Base-by-base conservation (phyloP, 2,329 filamentous ascomycete genomes). In the Penicillium sp. region DNA sequence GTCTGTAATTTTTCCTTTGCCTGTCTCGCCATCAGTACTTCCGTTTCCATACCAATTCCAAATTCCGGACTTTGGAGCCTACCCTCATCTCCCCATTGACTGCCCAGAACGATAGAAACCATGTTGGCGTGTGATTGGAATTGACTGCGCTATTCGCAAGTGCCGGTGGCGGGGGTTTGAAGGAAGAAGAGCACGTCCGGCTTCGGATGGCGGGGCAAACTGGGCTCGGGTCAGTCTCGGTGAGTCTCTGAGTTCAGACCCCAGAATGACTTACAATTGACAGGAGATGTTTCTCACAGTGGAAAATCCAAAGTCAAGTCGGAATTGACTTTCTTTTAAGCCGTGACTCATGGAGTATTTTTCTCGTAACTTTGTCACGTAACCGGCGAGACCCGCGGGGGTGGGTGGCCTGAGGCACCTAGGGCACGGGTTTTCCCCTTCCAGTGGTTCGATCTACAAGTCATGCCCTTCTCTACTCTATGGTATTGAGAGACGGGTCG, bases 71-170 rank as follows among this genome's bases (percentile, higher is more conserved):
- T 24, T 42, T 13, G 24, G 26, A 29, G 47, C 64, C 46, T 50
- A 72, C 75, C 75, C 70, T 78, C 75, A 69, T 78, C 75, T 61
- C 75, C 75, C 71, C 74, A 78, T 68, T 78, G 75, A 59, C 71
- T 67, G 54, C 75, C 75, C 46, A 78, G 63, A 60, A 78, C 73
- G 49, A 78, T 70, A 46, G 75, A 74, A 51, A 76, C 70, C 68
- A 70, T 70, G 39, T 50, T 67, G 38, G 28, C 15, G 31, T 47
- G 28, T 29, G 39, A 18, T 42, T 47, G 5, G n/a, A 52, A 47
- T 50, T 55, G 38, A 43, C 41, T 43, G 42, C 18, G 39, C n/a
- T 45, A 53, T 51, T 38, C n/a, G 41, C 15, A 49, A 41, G 43
- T 51, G 43, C 49, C 52, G 52, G 55, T 52, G 52, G 56, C 47